Evolutionary conservation across 257 asterid species (phyloP), one percentile per base, ranked within the genome.

Genomic region (Thymus mandschuricus): DNA sequence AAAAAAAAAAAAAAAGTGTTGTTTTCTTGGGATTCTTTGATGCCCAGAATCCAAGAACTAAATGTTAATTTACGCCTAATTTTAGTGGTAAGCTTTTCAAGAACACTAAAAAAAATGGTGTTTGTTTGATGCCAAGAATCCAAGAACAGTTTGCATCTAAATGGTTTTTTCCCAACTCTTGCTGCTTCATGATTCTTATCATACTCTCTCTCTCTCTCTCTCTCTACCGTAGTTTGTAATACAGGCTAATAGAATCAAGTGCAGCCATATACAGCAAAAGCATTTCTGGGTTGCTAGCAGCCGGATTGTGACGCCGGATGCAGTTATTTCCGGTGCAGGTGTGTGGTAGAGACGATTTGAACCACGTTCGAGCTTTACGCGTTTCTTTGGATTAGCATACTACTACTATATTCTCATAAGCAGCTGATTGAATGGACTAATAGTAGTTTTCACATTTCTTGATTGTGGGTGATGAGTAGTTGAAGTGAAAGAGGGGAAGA

Each of bases 221-320:
- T 38, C 41, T 69, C 10, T 28, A 15, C 40, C 27, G 11, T 60
- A 8, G 75, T 66, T 69, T 73, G 43, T 71, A 35, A 45, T 15
- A 41, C 95, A 95, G 95, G 71, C 80, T 15, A 81, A 82, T 57
- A 68, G 79, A 73, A 87, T 68, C 73, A 61, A 82, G 34, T 95
- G 99, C 89, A 95, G 96, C 79, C 96, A 89, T 61, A 78, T 78
- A 57, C 83, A 86, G 57, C 77, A 86, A 44, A 82, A 79, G 57
- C 99, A 91, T 75, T 92, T 81, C 72, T 95, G 97, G 97, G 80
- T 95, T 54, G 81, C 94, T 72, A 91, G 99, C 89, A 89, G 74
- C 66, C 93, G 92, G 21, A 87, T 95, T 9, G 97, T 93, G 66
- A 91, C 97, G 40, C 91, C 96, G 5, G 74, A 66, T 30, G 84